Conservation (phyloP, 495 filamentous ascomycete species). For the Penicillium alfredii region DNA sequence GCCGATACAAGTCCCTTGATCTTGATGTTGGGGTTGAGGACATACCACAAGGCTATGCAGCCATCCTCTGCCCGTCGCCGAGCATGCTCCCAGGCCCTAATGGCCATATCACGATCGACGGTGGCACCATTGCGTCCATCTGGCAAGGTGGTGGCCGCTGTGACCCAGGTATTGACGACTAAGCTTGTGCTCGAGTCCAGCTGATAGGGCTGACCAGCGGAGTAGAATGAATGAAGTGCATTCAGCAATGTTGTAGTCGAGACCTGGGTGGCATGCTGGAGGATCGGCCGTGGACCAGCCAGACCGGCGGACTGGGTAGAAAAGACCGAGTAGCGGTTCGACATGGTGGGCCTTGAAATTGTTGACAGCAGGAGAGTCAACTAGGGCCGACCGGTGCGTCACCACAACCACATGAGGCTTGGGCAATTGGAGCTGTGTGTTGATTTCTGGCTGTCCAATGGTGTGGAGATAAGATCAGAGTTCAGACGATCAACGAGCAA, state of each 20-base stretch:
- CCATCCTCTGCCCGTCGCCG: slow-evolving; percentile 91
- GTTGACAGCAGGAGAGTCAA: slow-evolving; percentile 3
- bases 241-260: slow-evolving; percentile 91
- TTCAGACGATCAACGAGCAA: too few species aligned
- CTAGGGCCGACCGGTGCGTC: slow-evolving; percentile 4
- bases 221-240: slow-evolving; percentile 82
- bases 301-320: slow-evolving; percentile 65
- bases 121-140: slow-evolving; percentile 68
- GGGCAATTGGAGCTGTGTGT: too few species aligned
- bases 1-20: not conserved
- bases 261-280: slow-evolving; percentile 69
- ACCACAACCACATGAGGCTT: slow-evolving; percentile 14
- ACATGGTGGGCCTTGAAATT: slow-evolving; percentile 42
- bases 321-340: slow-evolving; percentile 81
- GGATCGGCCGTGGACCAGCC: slow-evolving; percentile 49
- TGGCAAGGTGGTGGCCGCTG: slow-evolving; percentile 57
- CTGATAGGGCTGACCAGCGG: slow-evolving; percentile 69
- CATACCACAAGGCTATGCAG: slow-evolving; percentile 82
- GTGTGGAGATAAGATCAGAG: too few species aligned
- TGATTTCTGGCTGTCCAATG: too few species aligned
- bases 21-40: not conserved
- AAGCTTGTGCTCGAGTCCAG: slow-evolving; percentile 89
- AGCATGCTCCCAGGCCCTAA: slow-evolving; percentile 94
- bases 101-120: slow-evolving; percentile 71
- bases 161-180: slow-evolving; percentile 93